A percentile compares a stretch with the other conserved stretches of the same genome.
These are phyloP conservation scores for Eucalyptus curtisii DNA, from an alignment of 345 rosid species.

Conservation along the genomic window DNA sequence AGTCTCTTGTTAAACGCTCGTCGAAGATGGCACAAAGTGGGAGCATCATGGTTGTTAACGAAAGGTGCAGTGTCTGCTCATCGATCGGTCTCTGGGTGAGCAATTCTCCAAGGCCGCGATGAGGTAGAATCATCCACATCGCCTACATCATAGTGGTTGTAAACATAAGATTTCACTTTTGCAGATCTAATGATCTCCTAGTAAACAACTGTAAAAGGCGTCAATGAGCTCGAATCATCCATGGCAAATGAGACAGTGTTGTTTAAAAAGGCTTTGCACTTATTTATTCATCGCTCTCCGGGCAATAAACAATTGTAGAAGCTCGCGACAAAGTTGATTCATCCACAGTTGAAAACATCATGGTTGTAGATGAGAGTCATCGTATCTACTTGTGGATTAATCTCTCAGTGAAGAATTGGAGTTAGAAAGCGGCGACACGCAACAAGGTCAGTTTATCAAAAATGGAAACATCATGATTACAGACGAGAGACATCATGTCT, in stretches of 20 bases:
- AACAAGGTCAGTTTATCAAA: too few relatives aligned
- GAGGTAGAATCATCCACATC: background rate
- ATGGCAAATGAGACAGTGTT: background rate
- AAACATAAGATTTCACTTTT: background rate
- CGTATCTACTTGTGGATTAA: background rate
- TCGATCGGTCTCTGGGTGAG: accelerated
- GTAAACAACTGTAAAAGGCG: background rate
- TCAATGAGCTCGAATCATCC: background rate
- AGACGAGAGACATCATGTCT: accelerated
- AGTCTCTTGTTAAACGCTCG: background rate
- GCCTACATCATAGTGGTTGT: accelerated
- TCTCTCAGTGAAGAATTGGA: too few relatives aligned
- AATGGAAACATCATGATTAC: too few relatives aligned
- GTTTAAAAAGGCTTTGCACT: background rate
- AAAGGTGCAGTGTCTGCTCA: background rate
- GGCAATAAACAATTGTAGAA: background rate
- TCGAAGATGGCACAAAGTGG: background rate
- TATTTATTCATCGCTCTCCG: accelerated
- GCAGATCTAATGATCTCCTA: background rate
- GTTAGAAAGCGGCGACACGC: too few relatives aligned
- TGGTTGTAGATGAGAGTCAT: background rate
- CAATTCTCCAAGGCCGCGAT: background rate
- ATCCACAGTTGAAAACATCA: background rate
- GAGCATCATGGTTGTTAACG: background rate
- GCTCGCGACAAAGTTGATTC: background rate